phyloP scores from a whole-genome alignment of 352 stramenopile species.

The Globisporangium megalacanthum region DNA sequence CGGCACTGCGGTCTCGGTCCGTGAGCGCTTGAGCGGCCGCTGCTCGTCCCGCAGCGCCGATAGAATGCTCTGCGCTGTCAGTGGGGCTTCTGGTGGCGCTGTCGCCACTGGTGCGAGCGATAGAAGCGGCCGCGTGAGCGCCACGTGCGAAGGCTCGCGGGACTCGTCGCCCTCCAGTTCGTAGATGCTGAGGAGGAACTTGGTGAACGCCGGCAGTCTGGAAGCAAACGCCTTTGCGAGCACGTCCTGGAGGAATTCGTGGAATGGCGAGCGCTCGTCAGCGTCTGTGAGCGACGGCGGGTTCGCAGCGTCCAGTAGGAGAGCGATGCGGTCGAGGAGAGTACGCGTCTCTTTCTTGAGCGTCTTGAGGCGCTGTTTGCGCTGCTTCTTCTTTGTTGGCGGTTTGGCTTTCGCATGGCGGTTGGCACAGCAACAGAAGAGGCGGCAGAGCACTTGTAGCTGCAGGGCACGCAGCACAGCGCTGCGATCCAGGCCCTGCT shows the following conservation, averaged over 20 bases:
- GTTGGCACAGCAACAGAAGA: constrained; percentile 34
- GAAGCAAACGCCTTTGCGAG: constrained; percentile 35
- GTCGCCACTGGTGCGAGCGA: constrained; percentile 8
- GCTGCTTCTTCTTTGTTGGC: background rate
- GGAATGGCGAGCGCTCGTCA: constrained; percentile 69
- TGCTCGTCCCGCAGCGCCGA: constrained; percentile 56
- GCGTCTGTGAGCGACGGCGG: constrained; percentile 55
- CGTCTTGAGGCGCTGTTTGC: constrained; percentile 5
- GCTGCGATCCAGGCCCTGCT: constrained; percentile 17
- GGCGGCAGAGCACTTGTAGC: constrained; percentile 55
- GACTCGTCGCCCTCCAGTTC: constrained; percentile 47
- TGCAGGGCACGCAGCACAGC: constrained; percentile 54
- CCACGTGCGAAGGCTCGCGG: constrained; percentile 9
- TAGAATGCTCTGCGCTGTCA: constrained; percentile 41
- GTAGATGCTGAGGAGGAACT: constrained; percentile 41
- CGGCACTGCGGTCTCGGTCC: constrained; percentile 19
- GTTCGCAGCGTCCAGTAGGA: constrained; percentile 69
- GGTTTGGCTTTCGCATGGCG: constrained; percentile 20
- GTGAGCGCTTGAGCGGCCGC: constrained; percentile 34
- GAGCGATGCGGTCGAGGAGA: constrained; percentile 65
- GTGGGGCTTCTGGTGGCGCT: constrained; percentile 1
- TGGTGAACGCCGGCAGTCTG: constrained; percentile 41
- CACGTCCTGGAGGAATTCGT: constrained; percentile 52
- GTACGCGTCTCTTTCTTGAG: constrained; percentile 58
- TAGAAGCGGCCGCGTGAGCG: constrained; percentile 6